phyloP scores from a whole-genome alignment of 2,329 filamentous ascomycete species.

The Claviceps capensis region DNA sequence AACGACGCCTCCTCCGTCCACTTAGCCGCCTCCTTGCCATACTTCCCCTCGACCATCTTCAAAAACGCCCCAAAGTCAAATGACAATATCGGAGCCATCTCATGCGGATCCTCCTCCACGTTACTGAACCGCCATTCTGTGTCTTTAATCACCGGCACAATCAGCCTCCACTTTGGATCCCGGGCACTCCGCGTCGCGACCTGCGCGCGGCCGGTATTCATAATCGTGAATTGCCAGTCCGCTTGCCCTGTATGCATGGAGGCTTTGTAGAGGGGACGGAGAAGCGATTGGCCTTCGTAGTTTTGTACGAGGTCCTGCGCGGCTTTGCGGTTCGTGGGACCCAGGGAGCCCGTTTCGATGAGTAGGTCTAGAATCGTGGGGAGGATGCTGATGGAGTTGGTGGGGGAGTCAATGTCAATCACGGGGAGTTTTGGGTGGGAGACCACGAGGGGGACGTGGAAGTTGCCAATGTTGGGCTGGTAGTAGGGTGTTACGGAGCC shows the following conservation, averaged over 20 bases:
- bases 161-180: slow-evolving; percentile 11
- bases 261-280: slow-evolving; percentile 15
- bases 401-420: slow-evolving; percentile 18
- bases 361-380: slow-evolving; percentile 22
- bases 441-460: slow-evolving; percentile 20
- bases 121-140: slow-evolving; percentile 21
- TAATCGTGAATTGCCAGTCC: slow-evolving; percentile 14
- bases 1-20: slow-evolving; percentile 21
- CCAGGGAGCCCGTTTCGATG: slow-evolving; percentile 19
- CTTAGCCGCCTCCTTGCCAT: slow-evolving; percentile 15
- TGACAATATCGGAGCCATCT: slow-evolving; percentile 13
- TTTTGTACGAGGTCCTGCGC: slow-evolving; percentile 18
- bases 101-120: slow-evolving; percentile 15
- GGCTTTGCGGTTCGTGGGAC: slow-evolving; percentile 11
- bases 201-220: slow-evolving; percentile 14
- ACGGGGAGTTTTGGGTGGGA: slow-evolving; percentile 20
- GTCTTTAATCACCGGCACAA: slow-evolving; percentile 13
- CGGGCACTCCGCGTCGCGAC: slow-evolving; percentile 11
- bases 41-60: slow-evolving; percentile 9
- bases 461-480: slow-evolving; percentile 19
- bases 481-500: slow-evolving; percentile 19
- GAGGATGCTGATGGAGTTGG: slow-evolving; percentile 19
- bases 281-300: slow-evolving; percentile 22
- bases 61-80: slow-evolving; percentile 14
- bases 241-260: slow-evolving; percentile 10